Evolutionary conservation across 2,329 filamentous ascomycete genomes (phyloP).

Genomic region (Ophiostoma montium): DNA sequence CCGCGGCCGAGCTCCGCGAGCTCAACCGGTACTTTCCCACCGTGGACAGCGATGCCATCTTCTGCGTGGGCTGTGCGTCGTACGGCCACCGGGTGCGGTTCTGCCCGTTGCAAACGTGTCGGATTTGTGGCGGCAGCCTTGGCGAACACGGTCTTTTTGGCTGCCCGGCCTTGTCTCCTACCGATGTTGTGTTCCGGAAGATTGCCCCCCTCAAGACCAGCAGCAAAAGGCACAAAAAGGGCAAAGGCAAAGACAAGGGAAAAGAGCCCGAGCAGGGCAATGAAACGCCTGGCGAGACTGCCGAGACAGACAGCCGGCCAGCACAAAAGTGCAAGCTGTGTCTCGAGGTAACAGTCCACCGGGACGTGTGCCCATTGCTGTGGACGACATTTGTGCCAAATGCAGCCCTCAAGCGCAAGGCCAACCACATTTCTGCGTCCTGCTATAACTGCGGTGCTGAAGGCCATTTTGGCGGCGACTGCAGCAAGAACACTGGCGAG

Average conservation of each 20-base stretch:
- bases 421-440: slow-evolving; percentile 33
- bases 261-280: background rate
- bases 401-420: slow-evolving; percentile 28
- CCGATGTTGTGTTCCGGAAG: background rate
- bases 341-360: background rate
- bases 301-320: background rate
- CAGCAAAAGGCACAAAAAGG: background rate
- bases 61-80: slow-evolving; percentile 39
- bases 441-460: slow-evolving; percentile 42
- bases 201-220: background rate
- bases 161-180: slow-evolving; percentile 29
- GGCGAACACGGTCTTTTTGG: slow-evolving; percentile 31
- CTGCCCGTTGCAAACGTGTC: slow-evolving; percentile 35
- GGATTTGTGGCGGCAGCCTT: slow-evolving; percentile 28
- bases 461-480: slow-evolving; percentile 45
- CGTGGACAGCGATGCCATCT: slow-evolving; percentile 25
- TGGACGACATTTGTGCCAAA: slow-evolving; percentile 43
- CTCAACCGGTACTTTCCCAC: slow-evolving; percentile 39
- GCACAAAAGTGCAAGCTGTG: slow-evolving; percentile 2
- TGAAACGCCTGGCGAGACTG: too few species aligned
- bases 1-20: slow-evolving; percentile 14
- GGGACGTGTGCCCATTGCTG: slow-evolving; percentile 22
- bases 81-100: slow-evolving; percentile 29
- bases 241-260: background rate
- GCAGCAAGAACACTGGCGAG: slow-evolving; percentile 21